Evolutionary conservation across 73 alveolate species (phyloP), one percentile per base, ranked within the genome.

Genomic region (Symbiodinium natans): DNA sequence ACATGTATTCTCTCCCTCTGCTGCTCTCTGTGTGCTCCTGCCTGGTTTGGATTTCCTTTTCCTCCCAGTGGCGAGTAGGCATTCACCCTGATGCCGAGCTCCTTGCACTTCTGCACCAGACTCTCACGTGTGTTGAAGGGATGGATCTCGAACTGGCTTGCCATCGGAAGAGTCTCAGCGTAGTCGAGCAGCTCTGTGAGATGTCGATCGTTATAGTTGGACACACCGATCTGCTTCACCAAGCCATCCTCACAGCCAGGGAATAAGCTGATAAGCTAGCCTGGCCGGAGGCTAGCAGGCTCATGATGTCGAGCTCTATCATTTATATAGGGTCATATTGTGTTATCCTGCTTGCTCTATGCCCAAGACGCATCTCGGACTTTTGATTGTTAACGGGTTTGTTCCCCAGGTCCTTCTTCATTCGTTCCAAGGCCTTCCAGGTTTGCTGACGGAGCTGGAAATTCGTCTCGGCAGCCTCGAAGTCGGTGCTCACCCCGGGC

Each of bases 101-200:
- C 75, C 86, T 89, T 73, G 39, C 36, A 38, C 29, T 33, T n/a
- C 43, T 74, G 84, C 17, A 74, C 84, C 42, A 63, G 80, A 31
- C 9, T 63, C 80, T 63, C 80, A 6, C 80, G 80, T 5, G 86
- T 34, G 48, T 36, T 31, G 86, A 75, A 31, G 73, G 95, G 95
- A 68, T 89, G 95, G 95, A 89, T 89, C 56, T 89, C 95, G 56
- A 89, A 89, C 95, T 89, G 95, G 74, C 95, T 89, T 38, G 95
- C 95, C 95, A 68, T 63, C 41, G 95, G 95, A 63, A 41, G 87
- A n/a, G 43, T 38, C 74, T 89, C 74, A 1, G 95, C 95, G 27
- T 89, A 89, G 86, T 89, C 95, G 86, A 89, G 75, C 46, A 89
- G 95, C 86, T 89, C 95, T 10, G 46, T 48, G 25, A 89, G 73